Base-by-base conservation (phyloP, 805 yeast species). In the Blastobotrys americana region DNA sequence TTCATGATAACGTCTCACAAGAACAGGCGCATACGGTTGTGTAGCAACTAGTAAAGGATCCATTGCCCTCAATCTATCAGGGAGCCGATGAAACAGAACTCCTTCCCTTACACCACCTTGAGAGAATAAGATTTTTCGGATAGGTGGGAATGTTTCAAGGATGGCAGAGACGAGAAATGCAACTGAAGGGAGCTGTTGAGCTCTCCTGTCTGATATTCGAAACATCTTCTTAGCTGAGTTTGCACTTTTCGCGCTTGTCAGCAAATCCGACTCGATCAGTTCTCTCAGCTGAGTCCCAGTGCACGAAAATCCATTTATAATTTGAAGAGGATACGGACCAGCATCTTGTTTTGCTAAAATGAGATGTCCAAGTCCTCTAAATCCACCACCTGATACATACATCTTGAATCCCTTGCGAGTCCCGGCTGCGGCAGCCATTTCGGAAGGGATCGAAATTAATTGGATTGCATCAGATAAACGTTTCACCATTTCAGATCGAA, bases 81-180 rank as follows among this genome's bases (percentile, higher is more conserved):
- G 78, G 28, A 83, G 65, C 55, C 73, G 72, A 4, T 83, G 76
- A 57, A 77, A 83, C 31, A 84, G 55, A 1, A 80, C 78, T 48
- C 90, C 90, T 63, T 83, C 90, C 53, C 90, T 69, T 18, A 82
- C 81, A 46, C 88, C 88, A 51, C 87, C 88, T 59, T 82, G 87
- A 45, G 80, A 73, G 59, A 83, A 83, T 53, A 80, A 77, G 21
- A 83, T 72, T 2, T 81, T 73, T 52, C 76, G 76, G 35, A 82
- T 69, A 28, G 66, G 67, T 15, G 87, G 86, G 28, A 81, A 61
- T 0, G 79, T 72, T 47, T 76, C 79, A 54, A 78, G 72, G 0
- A 82, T 78, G 0, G 84, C 84, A 27, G 78, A 70, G 48, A 80
- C 66, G 13, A 82, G 59, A 15, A 81, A 55, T 1, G 84, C 81